A percentile compares a stretch with the other conserved stretches of the same genome.
phyloP scores from a whole-genome alignment of 208 protist genomes.

The Crithidia sp. region DNA sequence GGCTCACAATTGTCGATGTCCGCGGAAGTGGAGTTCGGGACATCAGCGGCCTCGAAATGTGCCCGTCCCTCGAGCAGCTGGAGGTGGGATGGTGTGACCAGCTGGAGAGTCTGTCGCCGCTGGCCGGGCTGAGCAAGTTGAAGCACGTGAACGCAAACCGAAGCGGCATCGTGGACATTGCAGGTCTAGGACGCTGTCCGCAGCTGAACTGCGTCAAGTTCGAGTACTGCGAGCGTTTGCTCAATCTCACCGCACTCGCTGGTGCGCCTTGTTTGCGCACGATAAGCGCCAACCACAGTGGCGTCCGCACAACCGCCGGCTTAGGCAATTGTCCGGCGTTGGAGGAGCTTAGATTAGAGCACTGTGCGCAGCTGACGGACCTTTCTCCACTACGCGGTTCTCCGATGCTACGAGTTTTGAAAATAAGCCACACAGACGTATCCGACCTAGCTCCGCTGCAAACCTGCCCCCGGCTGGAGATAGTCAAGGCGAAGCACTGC shows the following conservation, averaged over 20 bases:
- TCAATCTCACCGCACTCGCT: constrained; percentile 1
- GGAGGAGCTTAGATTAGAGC: constrained; percentile 1
- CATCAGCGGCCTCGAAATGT: constrained; percentile 1
- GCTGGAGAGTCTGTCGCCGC: background rate
- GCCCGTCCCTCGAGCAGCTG: constrained; percentile 9
- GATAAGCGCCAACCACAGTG: constrained; percentile 11
- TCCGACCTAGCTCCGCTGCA: background rate
- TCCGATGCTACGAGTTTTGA: constrained; percentile 1
- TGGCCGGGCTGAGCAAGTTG: background rate
- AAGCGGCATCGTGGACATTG: constrained; percentile 4
- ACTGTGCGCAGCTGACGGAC: constrained; percentile 5
- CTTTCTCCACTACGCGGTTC: background rate
- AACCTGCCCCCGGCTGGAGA: background rate
- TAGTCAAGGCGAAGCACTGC: constrained; percentile 14
- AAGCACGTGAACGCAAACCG: constrained; percentile 10
- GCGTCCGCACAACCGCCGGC: background rate
- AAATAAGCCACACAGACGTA: constrained; percentile 14
- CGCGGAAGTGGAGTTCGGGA: constrained; percentile 11
- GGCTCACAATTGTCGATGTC: constrained; percentile 1
- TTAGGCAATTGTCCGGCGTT: constrained; percentile 6
- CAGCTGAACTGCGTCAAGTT: constrained; percentile 10
- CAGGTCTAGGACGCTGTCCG: background rate
- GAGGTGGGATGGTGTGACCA: constrained; percentile 16
- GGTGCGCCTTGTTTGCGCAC: background rate
- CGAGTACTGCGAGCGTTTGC: constrained; percentile 12